These are phyloP conservation scores for Fusarium begoniae DNA, from an alignment of 2,329 filamentous ascomycete species.

Conservation along the genomic window DNA sequence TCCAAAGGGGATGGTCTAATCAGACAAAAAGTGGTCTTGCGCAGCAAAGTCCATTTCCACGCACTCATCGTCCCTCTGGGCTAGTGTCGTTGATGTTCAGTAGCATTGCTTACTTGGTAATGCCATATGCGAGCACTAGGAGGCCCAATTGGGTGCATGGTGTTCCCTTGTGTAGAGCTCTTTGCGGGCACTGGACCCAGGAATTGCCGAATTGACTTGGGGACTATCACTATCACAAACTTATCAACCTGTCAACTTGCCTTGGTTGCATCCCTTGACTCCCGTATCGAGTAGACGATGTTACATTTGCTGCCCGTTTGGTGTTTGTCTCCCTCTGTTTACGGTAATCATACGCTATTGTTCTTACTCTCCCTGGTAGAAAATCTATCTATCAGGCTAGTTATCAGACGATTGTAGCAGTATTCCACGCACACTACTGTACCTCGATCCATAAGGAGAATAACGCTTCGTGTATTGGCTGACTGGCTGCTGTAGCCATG, in stretches of 20 bases:
- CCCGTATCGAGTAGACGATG: not conserved
- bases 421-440: constrained; percentile 28
- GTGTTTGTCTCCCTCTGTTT: constrained; percentile 24
- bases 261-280: constrained; percentile 9
- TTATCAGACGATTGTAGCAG: constrained; percentile 4
- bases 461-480: not conserved
- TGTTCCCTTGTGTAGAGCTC: not conserved
- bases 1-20: constrained; percentile 33
- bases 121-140: not conserved
- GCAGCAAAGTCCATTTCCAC: constrained; percentile 14
- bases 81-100: constrained; percentile 29
- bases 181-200: not conserved
- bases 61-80: not conserved
- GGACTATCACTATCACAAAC: not conserved
- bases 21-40: constrained; percentile 34
- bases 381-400: constrained; percentile 1
- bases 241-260: not conserved
- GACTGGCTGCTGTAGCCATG: not conserved
- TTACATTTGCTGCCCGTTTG: constrained; percentile 8
- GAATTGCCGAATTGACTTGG: not conserved
- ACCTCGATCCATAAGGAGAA: constrained; percentile 17
- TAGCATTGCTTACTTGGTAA: not conserved
- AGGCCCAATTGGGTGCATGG: not conserved
- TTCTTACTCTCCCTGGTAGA: constrained; percentile 4
- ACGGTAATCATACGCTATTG: not conserved